Evolutionary conservation across 192 early-diverging fungal species (phyloP).

Genomic region (Lunasporangiospora selenospora): DNA sequence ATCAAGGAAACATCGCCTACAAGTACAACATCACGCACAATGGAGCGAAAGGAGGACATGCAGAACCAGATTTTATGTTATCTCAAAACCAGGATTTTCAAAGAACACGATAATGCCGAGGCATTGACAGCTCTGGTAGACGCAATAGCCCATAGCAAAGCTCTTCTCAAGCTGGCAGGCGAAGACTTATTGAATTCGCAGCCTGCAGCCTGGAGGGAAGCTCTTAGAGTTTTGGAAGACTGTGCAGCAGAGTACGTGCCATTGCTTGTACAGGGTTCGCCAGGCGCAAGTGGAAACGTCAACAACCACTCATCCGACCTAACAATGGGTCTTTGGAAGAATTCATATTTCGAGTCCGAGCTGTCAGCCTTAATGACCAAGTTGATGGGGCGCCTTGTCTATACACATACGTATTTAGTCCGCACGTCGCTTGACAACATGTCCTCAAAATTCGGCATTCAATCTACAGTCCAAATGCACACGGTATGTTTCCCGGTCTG

Average conservation of each 20-base stretch:
- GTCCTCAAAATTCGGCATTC: conserved; percentile 18
- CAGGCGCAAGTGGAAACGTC: background rate
- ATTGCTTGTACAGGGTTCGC: too few relatives aligned
- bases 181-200: background rate
- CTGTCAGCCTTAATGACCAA: conserved; percentile 8
- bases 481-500: conserved; percentile 25
- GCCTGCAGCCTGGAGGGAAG: conserved; percentile 18
- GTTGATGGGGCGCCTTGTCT: conserved; percentile 19
- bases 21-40: too few relatives aligned
- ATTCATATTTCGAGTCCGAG: conserved; percentile 5
- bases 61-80: too few relatives aligned
- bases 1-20: too few relatives aligned
- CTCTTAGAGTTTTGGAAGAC: conserved; percentile 19
- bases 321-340: too few relatives aligned
- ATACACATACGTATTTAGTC: conserved; percentile 33
- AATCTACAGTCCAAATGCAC: conserved; percentile 20
- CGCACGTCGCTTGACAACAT: conserved; percentile 26
- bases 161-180: conserved; percentile 13
- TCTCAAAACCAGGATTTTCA: conserved; percentile 8
- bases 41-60: too few relatives aligned
- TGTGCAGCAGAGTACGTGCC: too few relatives aligned
- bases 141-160: conserved; percentile 28
- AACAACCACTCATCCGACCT: too few relatives aligned
- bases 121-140: conserved; percentile 10
- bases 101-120: background rate